Percentiles rank a stretch among this genome's conserved stretches.
Evolutionary conservation across 2,329 filamentous ascomycete genomes (phyloP).

Genomic region (Zelopaecilomyces penicillatus): DNA sequence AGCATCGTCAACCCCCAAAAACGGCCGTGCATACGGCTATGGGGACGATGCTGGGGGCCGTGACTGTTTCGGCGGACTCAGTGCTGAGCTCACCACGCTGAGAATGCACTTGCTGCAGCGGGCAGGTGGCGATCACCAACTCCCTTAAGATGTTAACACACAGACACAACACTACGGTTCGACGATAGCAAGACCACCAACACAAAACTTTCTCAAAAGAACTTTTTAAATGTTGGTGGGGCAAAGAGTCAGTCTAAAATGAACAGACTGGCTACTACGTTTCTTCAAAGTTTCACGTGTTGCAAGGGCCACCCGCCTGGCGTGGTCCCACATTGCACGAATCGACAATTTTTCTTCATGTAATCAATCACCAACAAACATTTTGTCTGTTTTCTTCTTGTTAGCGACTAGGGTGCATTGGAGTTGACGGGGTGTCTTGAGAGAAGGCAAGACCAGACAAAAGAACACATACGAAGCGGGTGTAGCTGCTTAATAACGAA

Average conservation of each 20-base stretch:
- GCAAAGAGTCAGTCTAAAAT: no score
- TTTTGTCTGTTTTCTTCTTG: neutral
- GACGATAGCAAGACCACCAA: no score
- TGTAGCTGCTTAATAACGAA: neutral
- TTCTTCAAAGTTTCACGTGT: no score
- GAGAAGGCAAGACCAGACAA: slow-evolving; percentile 1
- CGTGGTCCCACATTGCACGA: neutral
- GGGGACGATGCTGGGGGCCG: neutral
- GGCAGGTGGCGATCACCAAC: slow-evolving; percentile 1
- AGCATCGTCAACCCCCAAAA: neutral
- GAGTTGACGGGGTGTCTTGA: slow-evolving; percentile 3
- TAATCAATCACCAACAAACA: slow-evolving; percentile 1
- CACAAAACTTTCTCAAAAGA: no score
- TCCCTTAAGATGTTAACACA: neutral
- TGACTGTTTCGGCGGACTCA: slow-evolving; percentile 3
- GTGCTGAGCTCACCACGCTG: slow-evolving; percentile 5
- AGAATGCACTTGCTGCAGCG: slow-evolving; percentile 7
- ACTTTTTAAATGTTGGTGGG: no score
- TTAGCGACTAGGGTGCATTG: slow-evolving; percentile 1
- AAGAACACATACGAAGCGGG: neutral
- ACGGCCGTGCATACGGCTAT: neutral
- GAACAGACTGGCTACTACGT: no score
- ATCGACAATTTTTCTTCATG: neutral
- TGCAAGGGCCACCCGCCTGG: no score
- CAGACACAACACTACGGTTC: no score